Conservation (phyloP, 106 monocot species). For the Allium cepa region DNA sequence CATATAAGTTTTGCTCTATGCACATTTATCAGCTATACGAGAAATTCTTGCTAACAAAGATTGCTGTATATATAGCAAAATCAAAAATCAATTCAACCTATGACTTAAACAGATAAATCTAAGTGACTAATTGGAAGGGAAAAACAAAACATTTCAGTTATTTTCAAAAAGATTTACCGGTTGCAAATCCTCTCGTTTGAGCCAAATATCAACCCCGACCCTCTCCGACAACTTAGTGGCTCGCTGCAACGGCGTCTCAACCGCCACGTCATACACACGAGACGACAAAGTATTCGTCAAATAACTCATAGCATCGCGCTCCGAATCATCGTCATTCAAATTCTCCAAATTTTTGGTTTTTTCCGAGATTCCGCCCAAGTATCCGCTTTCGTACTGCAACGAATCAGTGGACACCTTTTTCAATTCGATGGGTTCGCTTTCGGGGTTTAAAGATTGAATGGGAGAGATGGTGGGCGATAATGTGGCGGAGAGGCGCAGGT, state of each 20-base stretch:
- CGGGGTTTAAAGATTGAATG: neutral
- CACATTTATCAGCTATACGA: no score
- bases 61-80: neutral
- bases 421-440: constrained; percentile 3
- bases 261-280: constrained; percentile 83
- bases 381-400: constrained; percentile 72
- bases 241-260: constrained; percentile 75
- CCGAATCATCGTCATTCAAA: neutral
- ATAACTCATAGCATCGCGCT: constrained; percentile 44
- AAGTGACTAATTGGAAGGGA: no score
- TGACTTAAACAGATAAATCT: neutral
- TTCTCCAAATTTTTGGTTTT: constrained; percentile 5
- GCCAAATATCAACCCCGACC: constrained; percentile 60
- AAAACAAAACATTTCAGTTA: no score
- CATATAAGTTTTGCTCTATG: no score
- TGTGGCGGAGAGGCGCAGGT: constrained; percentile 4
- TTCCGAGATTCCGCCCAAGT: constrained; percentile 46
- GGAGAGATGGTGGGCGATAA: neutral
- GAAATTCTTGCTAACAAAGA: no score
- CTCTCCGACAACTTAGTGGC: constrained; percentile 75
- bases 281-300: constrained; percentile 61
- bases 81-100: neutral
- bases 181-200: constrained; percentile 91
- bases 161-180: constrained; percentile 19
- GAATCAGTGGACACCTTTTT: constrained; percentile 43